Base-by-base conservation (phyloP, 2,329 filamentous ascomycete genomes). In the Aspergillus pseudonomiae region DNA sequence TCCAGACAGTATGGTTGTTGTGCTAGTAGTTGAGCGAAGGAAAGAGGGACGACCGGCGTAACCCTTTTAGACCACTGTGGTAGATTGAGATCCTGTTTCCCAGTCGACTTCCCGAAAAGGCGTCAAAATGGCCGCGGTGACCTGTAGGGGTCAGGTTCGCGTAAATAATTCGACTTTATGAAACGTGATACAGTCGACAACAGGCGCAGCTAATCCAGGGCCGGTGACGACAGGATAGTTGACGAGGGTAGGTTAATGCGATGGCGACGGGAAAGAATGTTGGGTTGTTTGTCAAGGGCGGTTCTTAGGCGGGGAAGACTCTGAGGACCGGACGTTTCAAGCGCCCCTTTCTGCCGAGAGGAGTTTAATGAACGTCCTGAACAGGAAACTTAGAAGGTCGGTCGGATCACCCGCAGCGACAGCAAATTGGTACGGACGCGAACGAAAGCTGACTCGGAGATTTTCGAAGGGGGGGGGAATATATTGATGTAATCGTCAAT, bases 41-140 rank as follows among this genome's bases (percentile, higher is more conserved):
- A 70, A n/a, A 59, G 66, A 73, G 75, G 75, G 70, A 79, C 77
- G 77, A 70, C 77, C 77, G 50, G 77, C 77, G 77, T 76, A 72
- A 72, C 74, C 76, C 75, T 77, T 66, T 39, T 46, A 46, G 53
- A 67, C 59, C 62, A 50, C 50, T 48, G 45, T n/a, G 34, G 32
- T n/a, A 28, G 14, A 46, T 41, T 39, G 24, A 39, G 36, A 39
- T 28, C 12, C 26, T 24, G 6, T 19, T 34, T 46, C 28, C 43
- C 24, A 36, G 34, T 7, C 28, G 11, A 32, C 39, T 50, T 39
- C 21, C 32, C 11, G 34, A 12, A 12, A 30, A 34, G 56, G 45
- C 56, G 56, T 50, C 39, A 30, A 46, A 24, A 34, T 26, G 28
- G 43, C 45, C 19, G 39, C 32, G 56, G 26, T 43, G n/a, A 21